These are phyloP conservation scores for Cardiospermum halicacabum DNA, from an alignment of 345 rosid species.

Conservation along the genomic window DNA sequence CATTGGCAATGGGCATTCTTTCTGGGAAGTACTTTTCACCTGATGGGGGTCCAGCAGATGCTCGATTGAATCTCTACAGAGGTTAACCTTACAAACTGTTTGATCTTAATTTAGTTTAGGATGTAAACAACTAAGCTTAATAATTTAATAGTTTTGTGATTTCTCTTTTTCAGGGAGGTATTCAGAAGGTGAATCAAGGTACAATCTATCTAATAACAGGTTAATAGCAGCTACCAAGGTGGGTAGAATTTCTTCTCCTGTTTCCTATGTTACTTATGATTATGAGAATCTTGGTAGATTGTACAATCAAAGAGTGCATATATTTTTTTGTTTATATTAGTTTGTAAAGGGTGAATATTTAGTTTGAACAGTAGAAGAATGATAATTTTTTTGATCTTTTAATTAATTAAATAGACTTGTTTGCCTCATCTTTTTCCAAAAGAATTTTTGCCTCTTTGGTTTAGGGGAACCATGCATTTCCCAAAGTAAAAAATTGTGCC, in stretches of 20 bases:
- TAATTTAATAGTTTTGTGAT: not conserved
- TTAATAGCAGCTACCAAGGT: conserved; percentile 37
- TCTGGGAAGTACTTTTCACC: conserved; percentile 55
- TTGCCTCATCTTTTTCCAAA: too few species aligned
- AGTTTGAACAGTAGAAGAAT: not conserved
- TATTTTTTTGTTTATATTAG: not conserved
- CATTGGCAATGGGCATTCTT: conserved; percentile 64
- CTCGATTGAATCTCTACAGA: conserved; percentile 53
- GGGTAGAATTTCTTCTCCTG: conserved; percentile 2
- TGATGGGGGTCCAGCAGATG: conserved; percentile 42
- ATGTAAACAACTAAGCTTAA: not conserved
- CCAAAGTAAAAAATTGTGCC: not conserved
- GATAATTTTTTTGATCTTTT: not conserved
- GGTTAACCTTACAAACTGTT: conserved; percentile 22
- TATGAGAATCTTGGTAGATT: not conserved
- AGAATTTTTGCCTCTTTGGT: not conserved
- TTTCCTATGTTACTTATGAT: conserved; percentile 2
- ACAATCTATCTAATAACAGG: conserved; percentile 29
- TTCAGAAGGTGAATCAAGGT: conserved; percentile 56
- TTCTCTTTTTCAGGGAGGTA: conserved; percentile 38
- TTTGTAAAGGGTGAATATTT: not conserved
- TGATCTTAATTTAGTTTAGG: not conserved
- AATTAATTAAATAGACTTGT: not conserved
- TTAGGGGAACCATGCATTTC: not conserved
- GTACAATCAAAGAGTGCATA: not conserved